Base-by-base conservation (phyloP, 1,284 basidiomycete genomes). In the Ceratobasidium theobromae region DNA sequence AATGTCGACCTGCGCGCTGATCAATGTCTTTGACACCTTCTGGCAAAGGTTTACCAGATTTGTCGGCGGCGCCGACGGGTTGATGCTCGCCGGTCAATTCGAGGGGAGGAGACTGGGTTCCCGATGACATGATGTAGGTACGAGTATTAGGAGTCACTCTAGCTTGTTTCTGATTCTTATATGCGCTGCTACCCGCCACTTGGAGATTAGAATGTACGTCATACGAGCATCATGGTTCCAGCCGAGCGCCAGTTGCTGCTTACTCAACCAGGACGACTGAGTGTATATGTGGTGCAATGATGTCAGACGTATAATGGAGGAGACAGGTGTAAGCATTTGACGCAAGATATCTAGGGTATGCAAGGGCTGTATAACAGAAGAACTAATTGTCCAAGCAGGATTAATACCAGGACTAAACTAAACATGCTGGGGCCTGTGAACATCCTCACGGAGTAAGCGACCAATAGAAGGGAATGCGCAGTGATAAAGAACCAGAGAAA, bases 31-130 rank as follows among this genome's bases (percentile, higher is more conserved):
- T 71, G 14, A 80, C 76, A 9, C 68, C 74, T 25, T 75, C 68
- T 14, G 30, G 3, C 38, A 64, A 43, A 2, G 75, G 72, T 65
- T 75, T 69, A 18, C 72, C 74, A 23, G 48, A 25, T 38, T 64
- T 64, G 5, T 77, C 78, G 35, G 77, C 72, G 5, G 78, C 78
- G 30, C 82, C 81, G 78, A 83, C 79, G 5, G 80, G 78, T 53
- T 76, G 67, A 57, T 82, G 75, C 30, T 79, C 76, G 48, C 76
- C 79, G 0, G 80, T 81, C 11, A 77, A 77, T 73, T 81, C 81
- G 52, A 82, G 78, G 46, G 82, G 80, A 8, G 82, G 82, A n/a
- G 82, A 84, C 58, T 82, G 76, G 3, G 81, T 64, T 30, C 60
- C 60, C 30, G 48, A 25, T 27, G 60, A 11, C 60, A 64, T 64